phyloP scores from a whole-genome alignment of 345 rosid genomes.

The Arabidopsis arenosa region DNA sequence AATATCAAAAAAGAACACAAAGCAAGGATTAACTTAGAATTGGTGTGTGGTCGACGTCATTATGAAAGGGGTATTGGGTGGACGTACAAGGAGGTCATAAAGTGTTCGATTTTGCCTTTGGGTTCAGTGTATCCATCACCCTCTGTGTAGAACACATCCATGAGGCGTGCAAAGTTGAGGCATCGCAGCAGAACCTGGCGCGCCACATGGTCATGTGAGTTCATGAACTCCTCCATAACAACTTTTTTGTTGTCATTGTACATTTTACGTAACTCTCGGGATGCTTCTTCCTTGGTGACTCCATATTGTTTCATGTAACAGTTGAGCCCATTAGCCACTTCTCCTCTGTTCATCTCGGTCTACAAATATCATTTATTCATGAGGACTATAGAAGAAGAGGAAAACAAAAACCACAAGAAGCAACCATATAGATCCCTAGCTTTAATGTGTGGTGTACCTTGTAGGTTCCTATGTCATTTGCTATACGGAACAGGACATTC shows the following conservation, averaged over 20 bases:
- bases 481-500: too few relatives aligned
- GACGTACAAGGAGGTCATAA: conserved; percentile 17
- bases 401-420: neutral
- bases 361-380: too few relatives aligned
- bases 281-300: too few relatives aligned
- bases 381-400: too few relatives aligned
- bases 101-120: conserved; percentile 16
- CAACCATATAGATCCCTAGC: neutral
- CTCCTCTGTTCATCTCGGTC: too few relatives aligned
- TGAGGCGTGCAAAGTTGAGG: neutral
- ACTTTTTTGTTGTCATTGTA: neutral
- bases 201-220: neutral
- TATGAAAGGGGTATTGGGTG: conserved; percentile 10
- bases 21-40: too few relatives aligned
- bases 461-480: too few relatives aligned
- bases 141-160: conserved; percentile 11
- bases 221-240: conserved; percentile 18
- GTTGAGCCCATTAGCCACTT: too few relatives aligned
- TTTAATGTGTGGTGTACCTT: too few relatives aligned
- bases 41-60: neutral
- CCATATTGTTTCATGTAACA: too few relatives aligned
- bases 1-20: too few relatives aligned
- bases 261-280: neutral
- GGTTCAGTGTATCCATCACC: conserved; percentile 26
- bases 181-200: conserved; percentile 10